A percentile compares a stretch with the other conserved stretches of the same genome.
Conservation (phyloP, 345 rosid species). For the Gossypium thurberi region DNA sequence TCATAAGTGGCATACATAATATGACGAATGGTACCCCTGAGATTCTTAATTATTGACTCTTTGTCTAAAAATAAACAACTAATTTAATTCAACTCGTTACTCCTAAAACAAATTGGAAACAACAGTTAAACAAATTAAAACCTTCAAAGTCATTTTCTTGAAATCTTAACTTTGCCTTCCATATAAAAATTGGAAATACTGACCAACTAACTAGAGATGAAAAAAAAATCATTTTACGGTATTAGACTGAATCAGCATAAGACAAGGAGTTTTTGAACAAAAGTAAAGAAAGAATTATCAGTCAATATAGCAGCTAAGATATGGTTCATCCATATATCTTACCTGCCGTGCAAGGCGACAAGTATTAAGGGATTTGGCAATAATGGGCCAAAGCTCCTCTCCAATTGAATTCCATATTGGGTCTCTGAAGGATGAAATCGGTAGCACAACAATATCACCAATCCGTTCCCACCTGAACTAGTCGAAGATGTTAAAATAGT, state of each 20-base stretch:
- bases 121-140: not conserved
- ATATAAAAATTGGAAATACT: not conserved
- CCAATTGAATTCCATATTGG: slow-evolving; percentile 61
- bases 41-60: not conserved
- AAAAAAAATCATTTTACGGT: not conserved
- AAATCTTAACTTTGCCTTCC: not conserved
- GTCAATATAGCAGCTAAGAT: not conserved
- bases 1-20: not conserved
- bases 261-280: not conserved
- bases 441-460: slow-evolving; percentile 84
- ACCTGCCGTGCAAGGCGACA: slow-evolving; percentile 79
- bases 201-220: not conserved
- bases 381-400: slow-evolving; percentile 63
- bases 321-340: slow-evolving; percentile 20
- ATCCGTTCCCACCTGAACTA: slow-evolving; percentile 78
- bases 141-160: not conserved
- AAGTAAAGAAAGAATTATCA: not conserved
- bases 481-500: slow-evolving; percentile 14
- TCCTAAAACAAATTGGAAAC: not conserved
- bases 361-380: slow-evolving; percentile 58
- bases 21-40: not conserved
- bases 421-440: slow-evolving; percentile 68
- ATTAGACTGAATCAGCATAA: not conserved
- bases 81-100: not conserved
- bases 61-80: not conserved